Conservation (phyloP, 495 filamentous ascomycete genomes). For the Trichoderma parareesei region DNA sequence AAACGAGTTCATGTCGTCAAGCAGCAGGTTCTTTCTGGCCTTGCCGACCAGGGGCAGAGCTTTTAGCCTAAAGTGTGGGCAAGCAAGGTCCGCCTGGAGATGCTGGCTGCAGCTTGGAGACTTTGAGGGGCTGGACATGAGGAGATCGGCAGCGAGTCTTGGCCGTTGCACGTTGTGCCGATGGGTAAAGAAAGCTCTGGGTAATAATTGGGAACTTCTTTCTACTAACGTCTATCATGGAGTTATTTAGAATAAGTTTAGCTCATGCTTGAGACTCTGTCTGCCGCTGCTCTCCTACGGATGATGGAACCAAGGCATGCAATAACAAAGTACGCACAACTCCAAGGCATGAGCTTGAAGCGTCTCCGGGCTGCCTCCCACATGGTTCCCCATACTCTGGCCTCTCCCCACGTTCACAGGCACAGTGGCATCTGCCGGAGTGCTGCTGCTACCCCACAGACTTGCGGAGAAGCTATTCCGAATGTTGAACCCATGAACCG, state of each 20-base stretch:
- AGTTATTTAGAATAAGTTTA: too few relatives aligned
- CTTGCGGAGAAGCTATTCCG: neutral
- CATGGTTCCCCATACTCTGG: neutral
- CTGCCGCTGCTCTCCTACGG: too few relatives aligned
- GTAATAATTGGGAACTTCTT: too few relatives aligned
- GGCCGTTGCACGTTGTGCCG: neutral
- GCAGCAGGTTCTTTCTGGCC: neutral
- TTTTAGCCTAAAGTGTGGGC: neutral
- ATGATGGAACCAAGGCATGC: too few relatives aligned
- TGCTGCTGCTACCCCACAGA: neutral
- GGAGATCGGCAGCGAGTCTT: neutral
- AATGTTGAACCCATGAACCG: neutral
- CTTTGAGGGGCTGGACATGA: neutral
- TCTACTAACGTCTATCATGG: neutral
- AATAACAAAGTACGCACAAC: too few relatives aligned
- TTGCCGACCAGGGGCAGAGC: neutral
- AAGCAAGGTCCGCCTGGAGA: neutral
- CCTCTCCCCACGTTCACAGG: neutral
- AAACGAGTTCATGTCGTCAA: neutral
- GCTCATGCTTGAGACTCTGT: too few relatives aligned
- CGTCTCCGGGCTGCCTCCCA: neutral
- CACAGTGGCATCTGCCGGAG: neutral
- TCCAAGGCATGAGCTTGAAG: neutral
- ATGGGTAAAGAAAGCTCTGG: neutral
- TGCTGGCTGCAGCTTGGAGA: neutral